Evolutionary conservation across 148 eudicot species (phyloP).

Genomic region (Fagopyrum homotropicum): DNA sequence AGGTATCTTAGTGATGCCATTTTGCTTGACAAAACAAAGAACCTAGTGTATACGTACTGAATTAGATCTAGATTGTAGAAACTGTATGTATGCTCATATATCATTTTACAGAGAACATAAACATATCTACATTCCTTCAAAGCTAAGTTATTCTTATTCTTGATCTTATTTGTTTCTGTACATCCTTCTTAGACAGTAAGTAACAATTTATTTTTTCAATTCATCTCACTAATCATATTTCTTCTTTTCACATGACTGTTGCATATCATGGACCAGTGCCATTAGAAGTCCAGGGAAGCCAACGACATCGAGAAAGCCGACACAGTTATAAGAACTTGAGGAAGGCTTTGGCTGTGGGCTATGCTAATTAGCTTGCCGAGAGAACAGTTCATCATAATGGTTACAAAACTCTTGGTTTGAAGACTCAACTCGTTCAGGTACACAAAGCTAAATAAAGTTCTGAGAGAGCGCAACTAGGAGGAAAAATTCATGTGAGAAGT

Average conservation of each 20-base stretch:
- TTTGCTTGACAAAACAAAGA: neutral
- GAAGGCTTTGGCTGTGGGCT: conserved; percentile 75
- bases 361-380: conserved; percentile 94
- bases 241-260: neutral
- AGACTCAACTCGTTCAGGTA: conserved; percentile 86
- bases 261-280: conserved; percentile 31
- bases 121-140: neutral
- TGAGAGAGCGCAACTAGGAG: neutral
- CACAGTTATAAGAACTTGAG: conserved; percentile 64
- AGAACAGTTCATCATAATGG: conserved; percentile 93
- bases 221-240: neutral
- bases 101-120: neutral
- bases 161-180: neutral
- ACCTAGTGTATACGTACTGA: neutral
- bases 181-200: neutral
- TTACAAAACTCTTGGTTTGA: conserved; percentile 73
- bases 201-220: neutral
- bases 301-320: conserved; percentile 43
- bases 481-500: neutral
- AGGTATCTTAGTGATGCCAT: no score
- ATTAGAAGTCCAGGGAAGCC: conserved; percentile 55
- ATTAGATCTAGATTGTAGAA: neutral
- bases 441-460: neutral
- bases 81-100: neutral
- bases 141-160: neutral